Evolutionary conservation across 805 yeast species (phyloP).

Genomic region (Sungouiella blattae): DNA sequence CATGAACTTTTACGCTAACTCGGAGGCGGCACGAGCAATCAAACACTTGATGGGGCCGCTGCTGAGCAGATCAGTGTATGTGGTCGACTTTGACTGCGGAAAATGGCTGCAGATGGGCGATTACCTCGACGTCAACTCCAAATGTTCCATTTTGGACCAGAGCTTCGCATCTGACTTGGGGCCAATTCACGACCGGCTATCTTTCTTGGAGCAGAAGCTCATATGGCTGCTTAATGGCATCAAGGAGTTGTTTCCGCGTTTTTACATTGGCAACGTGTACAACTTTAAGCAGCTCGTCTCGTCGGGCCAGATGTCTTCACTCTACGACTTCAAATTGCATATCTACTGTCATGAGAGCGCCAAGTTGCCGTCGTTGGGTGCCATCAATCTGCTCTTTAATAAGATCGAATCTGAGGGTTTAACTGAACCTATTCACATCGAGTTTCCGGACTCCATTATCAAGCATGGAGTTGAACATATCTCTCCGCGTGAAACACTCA

Average conservation of each 20-base stretch:
- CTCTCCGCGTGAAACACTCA: no score
- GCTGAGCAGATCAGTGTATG: constrained; percentile 4
- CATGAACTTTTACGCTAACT: constrained; percentile 10
- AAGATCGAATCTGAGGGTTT: no score
- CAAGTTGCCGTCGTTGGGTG: no score
- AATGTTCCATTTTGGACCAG: no score
- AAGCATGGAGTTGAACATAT: no score
- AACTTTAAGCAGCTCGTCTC: constrained; percentile 16
- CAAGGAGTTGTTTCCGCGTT: constrained; percentile 23
- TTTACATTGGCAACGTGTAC: constrained; percentile 30
- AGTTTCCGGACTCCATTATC: constrained; percentile 32
- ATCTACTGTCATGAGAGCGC: constrained; percentile 22
- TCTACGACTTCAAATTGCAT: constrained; percentile 15
- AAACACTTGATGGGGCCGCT: constrained; percentile 5
- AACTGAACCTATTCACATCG: constrained; percentile 22
- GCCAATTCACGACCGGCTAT: constrained; percentile 10
- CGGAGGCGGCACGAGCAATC: constrained; percentile 18
- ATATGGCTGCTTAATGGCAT: constrained; percentile 30
- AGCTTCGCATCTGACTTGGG: no score
- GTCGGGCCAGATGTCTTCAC: no score
- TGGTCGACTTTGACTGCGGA: constrained; percentile 6
- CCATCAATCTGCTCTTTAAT: no score
- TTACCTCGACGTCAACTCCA: constrained; percentile 1
- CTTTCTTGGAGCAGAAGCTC: constrained; percentile 32
- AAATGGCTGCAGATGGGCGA: constrained; percentile 5